Evolutionary conservation across 306 rosid species (phyloP).

Genomic region (Vachellia pachyceras): DNA sequence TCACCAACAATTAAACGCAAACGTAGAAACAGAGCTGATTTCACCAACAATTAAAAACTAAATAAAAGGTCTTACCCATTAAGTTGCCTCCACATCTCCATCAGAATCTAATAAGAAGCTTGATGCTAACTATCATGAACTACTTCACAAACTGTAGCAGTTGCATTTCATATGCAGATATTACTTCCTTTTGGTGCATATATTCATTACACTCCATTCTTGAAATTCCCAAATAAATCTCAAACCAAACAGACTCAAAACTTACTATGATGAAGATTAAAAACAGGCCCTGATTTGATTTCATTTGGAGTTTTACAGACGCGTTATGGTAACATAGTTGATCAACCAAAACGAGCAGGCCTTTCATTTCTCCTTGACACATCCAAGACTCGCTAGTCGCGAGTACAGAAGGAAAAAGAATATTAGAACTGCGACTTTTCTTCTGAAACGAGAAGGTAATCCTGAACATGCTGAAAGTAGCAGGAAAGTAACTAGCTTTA

Average conservation of each 20-base stretch:
- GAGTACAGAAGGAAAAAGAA: neutral
- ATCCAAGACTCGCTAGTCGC: neutral
- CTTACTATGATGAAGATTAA: neutral
- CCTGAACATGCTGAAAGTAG: neutral
- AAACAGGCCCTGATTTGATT: neutral
- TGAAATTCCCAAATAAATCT: conserved; percentile 19
- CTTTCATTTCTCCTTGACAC: neutral
- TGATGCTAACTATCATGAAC: neutral
- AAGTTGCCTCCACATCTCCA: neutral
- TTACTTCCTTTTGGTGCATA: neutral
- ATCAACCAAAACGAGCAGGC: neutral
- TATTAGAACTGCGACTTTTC: neutral
- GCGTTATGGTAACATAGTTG: neutral
- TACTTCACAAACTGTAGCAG: neutral
- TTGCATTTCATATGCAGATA: neutral
- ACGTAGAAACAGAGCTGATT: neutral
- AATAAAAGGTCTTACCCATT: neutral
- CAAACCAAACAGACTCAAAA: conserved; percentile 10
- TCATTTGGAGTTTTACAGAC: neutral
- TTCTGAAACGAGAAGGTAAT: neutral
- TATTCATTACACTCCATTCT: conserved; percentile 12
- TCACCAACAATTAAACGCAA: neutral
- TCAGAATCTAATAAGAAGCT: neutral
- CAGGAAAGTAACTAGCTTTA: neutral
- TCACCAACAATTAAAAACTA: neutral